Evolutionary conservation across 805 yeast genomes (phyloP).

Genomic region (Helenozyma baotianmanensis): DNA sequence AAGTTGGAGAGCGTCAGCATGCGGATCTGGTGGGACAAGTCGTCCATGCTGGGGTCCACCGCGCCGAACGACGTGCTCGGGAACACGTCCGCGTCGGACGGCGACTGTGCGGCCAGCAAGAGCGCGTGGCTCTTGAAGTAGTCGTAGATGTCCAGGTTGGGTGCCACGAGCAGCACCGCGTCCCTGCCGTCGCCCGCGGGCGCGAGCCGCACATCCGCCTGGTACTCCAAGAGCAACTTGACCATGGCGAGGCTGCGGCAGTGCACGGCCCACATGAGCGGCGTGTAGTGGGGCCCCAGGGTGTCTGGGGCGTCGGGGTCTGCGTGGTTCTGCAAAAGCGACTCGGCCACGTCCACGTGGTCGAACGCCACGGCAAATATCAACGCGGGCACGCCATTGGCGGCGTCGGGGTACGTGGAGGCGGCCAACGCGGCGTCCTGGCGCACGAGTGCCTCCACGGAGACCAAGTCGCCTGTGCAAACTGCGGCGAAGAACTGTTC

Average conservation of each 20-base stretch:
- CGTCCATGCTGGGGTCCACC: constrained; percentile 27
- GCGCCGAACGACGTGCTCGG: constrained; percentile 13
- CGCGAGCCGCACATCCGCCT: constrained; percentile 55
- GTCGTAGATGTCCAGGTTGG: constrained; percentile 48
- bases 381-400: constrained; percentile 29
- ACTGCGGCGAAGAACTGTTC: constrained; percentile 29
- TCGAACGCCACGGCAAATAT: constrained; percentile 55
- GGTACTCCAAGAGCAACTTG: constrained; percentile 52
- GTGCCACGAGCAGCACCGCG: constrained; percentile 56
- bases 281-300: constrained; percentile 48
- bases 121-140: constrained; percentile 52
- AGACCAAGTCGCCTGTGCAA: constrained; percentile 35
- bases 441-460: constrained; percentile 25
- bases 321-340: constrained; percentile 38
- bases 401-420: constrained; percentile 20
- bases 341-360: constrained; percentile 44
- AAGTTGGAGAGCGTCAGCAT: constrained; percentile 27
- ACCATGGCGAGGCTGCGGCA: constrained; percentile 53
- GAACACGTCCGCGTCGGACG: constrained; percentile 10
- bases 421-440: constrained; percentile 19
- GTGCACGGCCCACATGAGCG: constrained; percentile 85
- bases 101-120: constrained; percentile 10
- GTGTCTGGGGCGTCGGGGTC: constrained; percentile 51
- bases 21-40: constrained; percentile 29
- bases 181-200: constrained; percentile 33